phyloP scores from a whole-genome alignment of 768 basidiomycete genomes.

The Termitomyces sp. region DNA sequence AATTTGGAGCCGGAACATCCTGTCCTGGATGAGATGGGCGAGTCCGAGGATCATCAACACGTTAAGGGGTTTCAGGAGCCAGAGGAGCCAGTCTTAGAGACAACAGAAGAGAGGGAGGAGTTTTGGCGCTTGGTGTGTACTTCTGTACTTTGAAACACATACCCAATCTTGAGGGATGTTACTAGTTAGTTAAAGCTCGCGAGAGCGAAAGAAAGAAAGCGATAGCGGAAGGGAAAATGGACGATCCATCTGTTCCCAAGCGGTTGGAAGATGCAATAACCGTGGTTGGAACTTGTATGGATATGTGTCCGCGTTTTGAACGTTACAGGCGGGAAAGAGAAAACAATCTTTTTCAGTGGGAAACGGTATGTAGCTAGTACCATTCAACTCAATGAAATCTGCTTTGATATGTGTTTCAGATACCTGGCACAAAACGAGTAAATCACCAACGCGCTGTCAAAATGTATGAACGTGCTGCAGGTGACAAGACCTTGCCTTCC shows the following conservation, averaged over 20 bases:
- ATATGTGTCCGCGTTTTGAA: conserved; percentile 96
- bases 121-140: conserved; percentile 67
- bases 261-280: conserved; percentile 86
- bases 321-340: conserved; percentile 86
- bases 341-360: conserved; percentile 82
- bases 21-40: conserved; percentile 27
- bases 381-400: conserved; percentile 23
- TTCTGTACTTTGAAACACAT: conserved; percentile 12
- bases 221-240: conserved; percentile 83
- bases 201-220: conserved; percentile 67
- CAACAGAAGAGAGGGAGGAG: conserved; percentile 57
- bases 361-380: conserved; percentile 64
- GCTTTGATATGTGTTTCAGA: conserved; percentile 44
- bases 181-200: conserved; percentile 66
- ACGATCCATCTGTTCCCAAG: conserved; percentile 75
- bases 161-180: conserved; percentile 17
- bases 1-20: conserved; percentile 20
- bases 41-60: conserved; percentile 25
- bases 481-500: conserved; percentile 86
- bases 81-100: conserved; percentile 51
- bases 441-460: conserved; percentile 89
- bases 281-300: conserved; percentile 87
- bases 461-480: conserved; percentile 91
- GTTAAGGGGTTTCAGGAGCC: conserved; percentile 22
- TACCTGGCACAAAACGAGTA: conserved; percentile 79